Percentiles rank a stretch among this genome's conserved stretches.
Evolutionary conservation across 805 yeast species (phyloP).

Genomic region (Wickerhamiella qilinensis): DNA sequence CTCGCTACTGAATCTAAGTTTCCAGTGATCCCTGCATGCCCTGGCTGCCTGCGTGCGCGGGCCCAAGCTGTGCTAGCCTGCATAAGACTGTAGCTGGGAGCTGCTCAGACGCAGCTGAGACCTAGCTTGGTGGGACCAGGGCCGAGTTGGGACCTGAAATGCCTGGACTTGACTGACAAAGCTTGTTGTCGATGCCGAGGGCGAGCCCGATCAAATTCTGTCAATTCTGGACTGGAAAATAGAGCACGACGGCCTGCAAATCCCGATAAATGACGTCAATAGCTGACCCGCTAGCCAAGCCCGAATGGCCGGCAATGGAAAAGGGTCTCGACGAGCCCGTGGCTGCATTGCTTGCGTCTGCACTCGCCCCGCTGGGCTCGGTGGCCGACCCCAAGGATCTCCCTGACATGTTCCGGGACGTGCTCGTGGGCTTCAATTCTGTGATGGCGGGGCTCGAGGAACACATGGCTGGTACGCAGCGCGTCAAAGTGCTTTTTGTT

Average conservation of each 20-base stretch:
- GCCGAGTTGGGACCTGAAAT: too few relatives aligned
- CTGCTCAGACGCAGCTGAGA: too few relatives aligned
- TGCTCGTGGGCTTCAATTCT: constrained; percentile 15
- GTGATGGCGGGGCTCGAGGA: constrained; percentile 13
- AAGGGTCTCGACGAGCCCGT: constrained; percentile 5
- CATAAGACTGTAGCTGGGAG: too few relatives aligned
- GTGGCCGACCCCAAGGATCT: constrained; percentile 2
- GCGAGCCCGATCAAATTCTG: too few relatives aligned
- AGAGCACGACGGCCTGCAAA: too few relatives aligned
- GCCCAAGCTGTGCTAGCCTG: too few relatives aligned
- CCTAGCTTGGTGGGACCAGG: too few relatives aligned
- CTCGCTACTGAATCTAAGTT: constrained; percentile 3
- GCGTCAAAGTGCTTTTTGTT: constrained; percentile 9
- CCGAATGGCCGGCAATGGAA: constrained; percentile 13
- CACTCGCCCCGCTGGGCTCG: constrained; percentile 3
- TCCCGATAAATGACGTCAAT: not conserved
- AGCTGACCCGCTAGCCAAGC: constrained; percentile 12
- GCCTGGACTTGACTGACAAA: too few relatives aligned
- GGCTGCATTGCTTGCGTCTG: constrained; percentile 1
- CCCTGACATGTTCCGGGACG: constrained; percentile 6
- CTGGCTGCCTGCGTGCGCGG: too few relatives aligned
- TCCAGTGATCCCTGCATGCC: constrained; percentile 4
- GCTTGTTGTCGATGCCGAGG: too few relatives aligned
- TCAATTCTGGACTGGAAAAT: too few relatives aligned
- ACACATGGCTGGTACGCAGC: not conserved